These are phyloP conservation scores for Boletus subparvulus DNA, from an alignment of 768 basidiomycete genomes.

Conservation along the genomic window DNA sequence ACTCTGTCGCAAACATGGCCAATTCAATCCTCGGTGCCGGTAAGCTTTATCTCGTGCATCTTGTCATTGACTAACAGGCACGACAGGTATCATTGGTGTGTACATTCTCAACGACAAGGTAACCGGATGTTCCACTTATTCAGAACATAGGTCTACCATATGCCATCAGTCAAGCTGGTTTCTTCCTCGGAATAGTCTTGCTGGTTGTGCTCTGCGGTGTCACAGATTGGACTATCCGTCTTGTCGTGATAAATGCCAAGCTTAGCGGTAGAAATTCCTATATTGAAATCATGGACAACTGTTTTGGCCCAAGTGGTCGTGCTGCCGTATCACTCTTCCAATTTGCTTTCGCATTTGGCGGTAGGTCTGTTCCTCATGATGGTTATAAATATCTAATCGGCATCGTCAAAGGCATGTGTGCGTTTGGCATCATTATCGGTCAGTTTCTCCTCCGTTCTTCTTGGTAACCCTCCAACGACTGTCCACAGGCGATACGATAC, in stretches of 20 bases:
- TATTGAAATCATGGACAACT: slow-evolving; percentile 91
- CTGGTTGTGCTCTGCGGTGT: slow-evolving; percentile 76
- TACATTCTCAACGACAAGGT: background rate
- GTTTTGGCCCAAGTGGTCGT: slow-evolving; percentile 89
- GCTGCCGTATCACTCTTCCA: slow-evolving; percentile 96
- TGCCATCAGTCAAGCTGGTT: slow-evolving; percentile 91
- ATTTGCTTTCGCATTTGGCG: slow-evolving; percentile 96
- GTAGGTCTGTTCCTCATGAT: slow-evolving; percentile 39
- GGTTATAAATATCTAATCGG: slow-evolving; percentile 1
- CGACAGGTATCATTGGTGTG: slow-evolving; percentile 71
- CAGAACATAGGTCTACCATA: slow-evolving; percentile 76
- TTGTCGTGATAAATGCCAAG: slow-evolving; percentile 95
- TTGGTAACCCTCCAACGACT: background rate
- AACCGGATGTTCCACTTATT: slow-evolving; percentile 1
- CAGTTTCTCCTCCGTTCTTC: slow-evolving; percentile 1
- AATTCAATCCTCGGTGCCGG: slow-evolving; percentile 96
- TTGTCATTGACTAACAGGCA: slow-evolving; percentile 17
- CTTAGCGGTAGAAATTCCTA: slow-evolving; percentile 90
- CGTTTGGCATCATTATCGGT: slow-evolving; percentile 94
- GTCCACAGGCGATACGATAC: slow-evolving; percentile 83
- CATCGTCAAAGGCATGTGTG: slow-evolving; percentile 80
- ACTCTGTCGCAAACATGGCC: slow-evolving; percentile 91
- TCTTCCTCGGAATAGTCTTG: slow-evolving; percentile 83
- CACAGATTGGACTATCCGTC: slow-evolving; percentile 97
- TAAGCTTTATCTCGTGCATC: slow-evolving; percentile 29